phyloP scores from a whole-genome alignment of 257 asterid species.

The Capsicum chinense region DNA sequence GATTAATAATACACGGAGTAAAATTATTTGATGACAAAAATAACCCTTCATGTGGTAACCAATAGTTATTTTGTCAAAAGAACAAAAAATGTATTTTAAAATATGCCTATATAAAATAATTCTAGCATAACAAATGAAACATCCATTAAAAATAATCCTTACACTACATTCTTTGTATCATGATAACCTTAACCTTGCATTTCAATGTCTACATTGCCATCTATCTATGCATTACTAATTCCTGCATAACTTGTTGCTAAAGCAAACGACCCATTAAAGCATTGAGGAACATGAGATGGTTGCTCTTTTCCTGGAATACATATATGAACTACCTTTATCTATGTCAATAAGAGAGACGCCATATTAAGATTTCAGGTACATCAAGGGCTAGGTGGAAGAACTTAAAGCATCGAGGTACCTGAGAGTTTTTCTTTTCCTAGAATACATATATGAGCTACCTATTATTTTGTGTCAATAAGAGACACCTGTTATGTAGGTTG shows the following conservation, averaged over 20 bases:
- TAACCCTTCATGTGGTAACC: neutral
- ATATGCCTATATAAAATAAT: neutral
- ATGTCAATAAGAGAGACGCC: neutral
- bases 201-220: neutral
- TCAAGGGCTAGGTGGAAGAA: slow-evolving; percentile 2
- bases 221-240: neutral
- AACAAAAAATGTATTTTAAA: neutral
- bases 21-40: neutral
- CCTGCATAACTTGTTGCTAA: neutral
- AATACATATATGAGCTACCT: neutral
- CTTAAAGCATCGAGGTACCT: neutral
- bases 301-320: neutral
- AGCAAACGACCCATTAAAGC: neutral
- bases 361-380: neutral
- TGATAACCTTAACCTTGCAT: neutral
- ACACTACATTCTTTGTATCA: neutral
- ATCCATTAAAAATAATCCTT: neutral
- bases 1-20: neutral
- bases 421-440: neutral
- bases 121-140: neutral
- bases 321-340: slow-evolving; percentile 6
- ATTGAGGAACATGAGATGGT: neutral
- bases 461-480: neutral
- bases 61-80: neutral
- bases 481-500: neutral